Conservation (phyloP, 2,329 filamentous ascomycete species). For the Aspergillus candidus region DNA sequence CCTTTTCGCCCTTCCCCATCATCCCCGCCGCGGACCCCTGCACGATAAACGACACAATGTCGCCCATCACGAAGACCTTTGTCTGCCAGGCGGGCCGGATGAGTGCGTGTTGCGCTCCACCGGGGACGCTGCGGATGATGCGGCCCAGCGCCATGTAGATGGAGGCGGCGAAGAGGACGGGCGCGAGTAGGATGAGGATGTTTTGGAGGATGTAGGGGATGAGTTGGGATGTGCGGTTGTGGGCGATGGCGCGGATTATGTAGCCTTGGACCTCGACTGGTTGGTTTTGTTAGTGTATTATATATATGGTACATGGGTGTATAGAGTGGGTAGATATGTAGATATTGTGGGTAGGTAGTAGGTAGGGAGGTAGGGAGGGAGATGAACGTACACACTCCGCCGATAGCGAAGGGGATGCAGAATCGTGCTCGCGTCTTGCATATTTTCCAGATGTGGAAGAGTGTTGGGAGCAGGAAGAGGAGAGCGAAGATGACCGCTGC, state of each 20-base stretch:
- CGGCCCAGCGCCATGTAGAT: slow-evolving; percentile 48
- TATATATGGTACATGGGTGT: not conserved
- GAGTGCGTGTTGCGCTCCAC: slow-evolving; percentile 39
- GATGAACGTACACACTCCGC: slow-evolving; percentile 29
- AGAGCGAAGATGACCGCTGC: slow-evolving; percentile 20
- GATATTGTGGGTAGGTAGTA: too few relatives aligned
- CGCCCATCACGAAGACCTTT: slow-evolving; percentile 44
- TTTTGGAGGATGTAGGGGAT: slow-evolving; percentile 38
- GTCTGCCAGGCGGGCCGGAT: slow-evolving; percentile 42
- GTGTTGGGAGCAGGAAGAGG: slow-evolving; percentile 24
- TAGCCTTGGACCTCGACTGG: slow-evolving; percentile 34
- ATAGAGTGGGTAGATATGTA: too few relatives aligned
- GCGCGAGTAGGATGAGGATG: slow-evolving; percentile 44
- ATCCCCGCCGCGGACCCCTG: slow-evolving; percentile 26
- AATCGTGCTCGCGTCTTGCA: slow-evolving; percentile 24
- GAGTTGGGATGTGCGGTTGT: slow-evolving; percentile 16
- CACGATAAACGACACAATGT: slow-evolving; percentile 45
- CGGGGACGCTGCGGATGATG: slow-evolving; percentile 35
- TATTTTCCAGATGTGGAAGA: slow-evolving; percentile 24
- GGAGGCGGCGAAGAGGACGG: slow-evolving; percentile 45
- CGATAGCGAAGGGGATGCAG: slow-evolving; percentile 29
- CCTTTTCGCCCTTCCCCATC: slow-evolving; percentile 16
- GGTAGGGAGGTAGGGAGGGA: not conserved
- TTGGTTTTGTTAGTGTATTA: not conserved
- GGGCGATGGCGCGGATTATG: slow-evolving; percentile 15